Base-by-base conservation (phyloP, 2,329 filamentous ascomycete genomes). In the Metarhizium guizhouense region DNA sequence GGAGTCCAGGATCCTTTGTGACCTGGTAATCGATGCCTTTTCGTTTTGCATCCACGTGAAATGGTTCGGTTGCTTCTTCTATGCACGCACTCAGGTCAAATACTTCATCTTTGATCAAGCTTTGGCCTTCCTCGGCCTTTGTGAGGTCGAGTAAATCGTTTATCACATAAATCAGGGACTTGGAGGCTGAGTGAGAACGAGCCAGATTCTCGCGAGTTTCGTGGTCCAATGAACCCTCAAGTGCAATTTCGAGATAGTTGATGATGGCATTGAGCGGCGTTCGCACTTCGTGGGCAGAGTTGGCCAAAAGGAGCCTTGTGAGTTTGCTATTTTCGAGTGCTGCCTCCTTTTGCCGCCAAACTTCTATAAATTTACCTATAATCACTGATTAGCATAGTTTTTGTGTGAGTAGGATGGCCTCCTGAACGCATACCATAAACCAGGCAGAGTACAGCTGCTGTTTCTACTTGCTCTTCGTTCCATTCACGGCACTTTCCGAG, bases 191-290 rank as follows among this genome's bases (percentile, higher is more conserved):
- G 66, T 96, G 89, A 1, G 91, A 95, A 61, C 85, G 87, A 0
- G 87, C 80, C 6, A 96, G 74, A 58, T 94, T 95, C 5, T 96
- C 91, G 20, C 92, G 78, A 0, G 89, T 95, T 65, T 95, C 91
- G 16, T 82, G 75, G 60, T 95, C 91, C 3, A 96, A 74, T 0
- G 77, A 74, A 0, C 90, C 90, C 70, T 96, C 91, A 1, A 96
- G 73, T 0, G 91, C 91, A 60, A 96, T 95, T 63, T 96, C 91
- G 1, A 96, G 79, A 62, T 95, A 96, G 63, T 96, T 96, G 70
- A 96, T 95, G 64, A 96, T 95, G 16, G 91, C 91, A 64, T 96
- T 96, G 2, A 96, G 73, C 0, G 91, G 91, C 0, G 91, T 96
- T 52, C 92, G 85, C 8, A 96, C 90, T 73, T 96, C 91, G 60